Evolutionary conservation across 2,329 filamentous ascomycete species (phyloP), one percentile per base, ranked within the genome.

Genomic region (Sphaerostilbella broomeana): DNA sequence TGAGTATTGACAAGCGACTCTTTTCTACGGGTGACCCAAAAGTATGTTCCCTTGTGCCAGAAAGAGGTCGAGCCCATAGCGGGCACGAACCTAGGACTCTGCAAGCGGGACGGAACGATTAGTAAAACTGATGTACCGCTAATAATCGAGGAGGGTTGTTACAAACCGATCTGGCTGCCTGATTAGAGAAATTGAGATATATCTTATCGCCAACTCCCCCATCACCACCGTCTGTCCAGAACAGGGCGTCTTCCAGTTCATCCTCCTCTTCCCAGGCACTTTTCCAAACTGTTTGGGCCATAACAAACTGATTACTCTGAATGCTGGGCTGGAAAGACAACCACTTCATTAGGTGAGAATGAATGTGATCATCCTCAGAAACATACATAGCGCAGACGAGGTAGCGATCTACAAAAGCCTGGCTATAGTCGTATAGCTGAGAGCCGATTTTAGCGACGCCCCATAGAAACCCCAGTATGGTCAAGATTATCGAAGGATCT

Each of bases 181-280:
- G 71, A 45, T 71, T 74, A 4, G 74, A 73, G 56, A 79, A 79
- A 53, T 79, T 79, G 35, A 77, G 68, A 48, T 72, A 76, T 38
- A 53, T 56, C 20, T 47, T 51, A 9, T 54, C 53, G n/a, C 58
- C 60, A 5, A 54, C 51, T 1, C 52, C 51, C 3, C 59, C 63
- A 11, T 63, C 63, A 11, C 64, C 64, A 20, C 65, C 63, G 9
- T 62, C 50, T 8, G 59, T 56, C 13, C 57, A 62, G 10, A 57
- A 54, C 6, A 68, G 51, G 2, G 62, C 56, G 31, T 43, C 48
- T n/a, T 67, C 62, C 3, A 63, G 54, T 24, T 69, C 66, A 38
- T 77, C 60, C 29, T 64, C 70, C 31, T 72, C 71, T 28, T 75
- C 75, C 75, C 75, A 79, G 0, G 72, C 71, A 13, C 65, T 72